Evolutionary conservation across 306 rosid species (phyloP).

Genomic region (Prunus fruticosa): DNA sequence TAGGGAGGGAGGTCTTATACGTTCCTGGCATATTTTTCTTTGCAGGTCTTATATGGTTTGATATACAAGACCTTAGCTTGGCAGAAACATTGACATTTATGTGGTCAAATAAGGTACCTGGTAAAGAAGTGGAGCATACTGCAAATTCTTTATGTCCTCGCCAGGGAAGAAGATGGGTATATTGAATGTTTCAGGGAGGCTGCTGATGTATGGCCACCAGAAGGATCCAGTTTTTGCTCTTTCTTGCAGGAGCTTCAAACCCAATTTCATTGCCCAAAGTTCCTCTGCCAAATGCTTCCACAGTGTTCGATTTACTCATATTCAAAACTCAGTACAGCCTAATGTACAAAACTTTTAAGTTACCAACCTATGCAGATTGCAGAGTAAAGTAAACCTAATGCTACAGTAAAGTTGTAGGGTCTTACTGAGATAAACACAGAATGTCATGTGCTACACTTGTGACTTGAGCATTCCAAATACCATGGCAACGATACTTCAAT

Average conservation of each 20-base stretch:
- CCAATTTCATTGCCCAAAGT: conserved; percentile 96
- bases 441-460: background rate
- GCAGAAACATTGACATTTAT: background rate
- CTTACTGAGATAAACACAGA: background rate
- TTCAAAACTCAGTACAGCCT: conserved; percentile 68
- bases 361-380: conserved; percentile 36
- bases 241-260: conserved; percentile 93
- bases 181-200: conserved; percentile 73
- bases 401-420: background rate
- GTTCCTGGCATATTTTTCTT: background rate
- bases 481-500: background rate
- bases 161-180: conserved; percentile 84
- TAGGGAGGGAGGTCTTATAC: background rate
- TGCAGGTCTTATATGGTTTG: background rate
- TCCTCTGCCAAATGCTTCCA: conserved; percentile 97
- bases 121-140: conserved; percentile 92
- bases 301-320: conserved; percentile 75
- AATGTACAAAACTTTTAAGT: conserved; percentile 41
- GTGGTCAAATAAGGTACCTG: conserved; percentile 51
- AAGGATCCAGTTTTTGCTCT: conserved; percentile 89
- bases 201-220: conserved; percentile 95
- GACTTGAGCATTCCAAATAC: background rate
- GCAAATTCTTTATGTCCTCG: conserved; percentile 86
- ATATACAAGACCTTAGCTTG: background rate
- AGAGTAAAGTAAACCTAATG: conserved; percentile 11